A percentile compares a stretch with the other conserved stretches of the same genome.
Evolutionary conservation across 1,284 basidiomycete species (phyloP).

Genomic region (Stereum hirsutum): DNA sequence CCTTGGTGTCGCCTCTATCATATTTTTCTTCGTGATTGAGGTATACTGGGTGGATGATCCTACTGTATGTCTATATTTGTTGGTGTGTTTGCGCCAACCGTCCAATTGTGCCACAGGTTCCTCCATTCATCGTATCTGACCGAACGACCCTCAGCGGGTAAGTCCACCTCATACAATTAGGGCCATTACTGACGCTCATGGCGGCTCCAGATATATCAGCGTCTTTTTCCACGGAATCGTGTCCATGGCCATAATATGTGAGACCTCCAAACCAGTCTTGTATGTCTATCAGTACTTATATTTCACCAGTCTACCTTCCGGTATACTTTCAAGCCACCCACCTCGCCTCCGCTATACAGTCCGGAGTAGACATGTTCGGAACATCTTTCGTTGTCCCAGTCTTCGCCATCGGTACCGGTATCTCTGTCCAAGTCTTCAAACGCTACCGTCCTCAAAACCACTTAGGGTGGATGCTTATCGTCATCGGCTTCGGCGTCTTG

Average conservation of each 20-base stretch:
- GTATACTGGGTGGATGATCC: constrained; percentile 16
- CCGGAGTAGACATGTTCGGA: constrained; percentile 13
- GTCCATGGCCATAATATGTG: constrained; percentile 10
- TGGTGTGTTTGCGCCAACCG: too few relatives aligned
- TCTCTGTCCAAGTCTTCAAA: constrained; percentile 8
- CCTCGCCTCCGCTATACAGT: constrained; percentile 8
- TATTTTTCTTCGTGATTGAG: constrained; percentile 21
- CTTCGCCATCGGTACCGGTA: constrained; percentile 10
- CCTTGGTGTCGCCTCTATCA: constrained; percentile 14
- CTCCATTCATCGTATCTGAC: not conserved
- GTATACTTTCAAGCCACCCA: constrained; percentile 15
- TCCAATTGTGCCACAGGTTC: not conserved
- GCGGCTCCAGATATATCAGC: constrained; percentile 14
- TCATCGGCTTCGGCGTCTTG: constrained; percentile 16
- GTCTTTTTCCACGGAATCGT: constrained; percentile 23
- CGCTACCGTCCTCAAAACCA: constrained; percentile 10
- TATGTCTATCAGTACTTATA: too few relatives aligned
- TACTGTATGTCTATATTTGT: constrained; percentile 12
- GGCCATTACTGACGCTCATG: too few relatives aligned
- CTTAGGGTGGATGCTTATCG: constrained; percentile 15
- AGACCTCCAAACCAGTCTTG: too few relatives aligned
- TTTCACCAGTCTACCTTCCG: constrained; percentile 14
- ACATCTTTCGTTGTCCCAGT: constrained; percentile 11
- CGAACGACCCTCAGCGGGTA: constrained; percentile 1
- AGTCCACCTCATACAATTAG: not conserved